Base-by-base conservation (phyloP, 192 early-diverging fungal species). In the Allomyces macrogynus region DNA sequence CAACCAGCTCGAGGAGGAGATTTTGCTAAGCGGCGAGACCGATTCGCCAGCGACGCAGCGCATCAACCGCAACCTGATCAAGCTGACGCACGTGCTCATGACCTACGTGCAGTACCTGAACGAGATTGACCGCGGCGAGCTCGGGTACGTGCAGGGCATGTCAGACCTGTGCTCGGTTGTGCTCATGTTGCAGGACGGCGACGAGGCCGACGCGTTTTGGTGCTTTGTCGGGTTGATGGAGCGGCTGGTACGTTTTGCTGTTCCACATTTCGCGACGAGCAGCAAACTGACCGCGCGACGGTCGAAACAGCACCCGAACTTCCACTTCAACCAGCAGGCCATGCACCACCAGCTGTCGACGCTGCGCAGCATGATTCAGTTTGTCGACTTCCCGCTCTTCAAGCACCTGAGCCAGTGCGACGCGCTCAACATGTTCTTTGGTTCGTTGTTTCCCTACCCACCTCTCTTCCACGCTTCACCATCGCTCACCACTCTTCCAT, bases 141-240 rank as follows among this genome's bases (percentile, higher is more conserved):
- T 76, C 54, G 91, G 91, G 24, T 97, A 93, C 67, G 93, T 97
- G 0, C 93, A 99, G 73, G 96, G 96, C 14, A 99, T 99, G 96
- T 88, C 85, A 23, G 96, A 99, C 67, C 76, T 99, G 23, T 76
- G 91, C 49, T 57, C 49, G 49, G 49, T 57, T 3, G 12, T 57
- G 2, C 20, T 57, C 12, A 14, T 57, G 49, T n/a, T 57, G 49
- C 49, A 57, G 16, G 49, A 57, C 16, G 74, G 80, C 61, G 89
- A 95, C 68, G 95, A 97, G 75, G 83, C 82, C 24, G 77, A 93
- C 23, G 80, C 90, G 0, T 99, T 99, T 67, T 99, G 93, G 92
- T 86, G 86, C 40, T 97, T 97, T 72, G 81, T 81, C 0, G 80
- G 76, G 16, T 86, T 91, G 64, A 99, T 99, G 95, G 78, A 92